A percentile compares a stretch with the other conserved stretches of the same genome.
Evolutionary conservation across 495 filamentous ascomycete species (phyloP).

Genomic region (Neurospora sp.): DNA sequence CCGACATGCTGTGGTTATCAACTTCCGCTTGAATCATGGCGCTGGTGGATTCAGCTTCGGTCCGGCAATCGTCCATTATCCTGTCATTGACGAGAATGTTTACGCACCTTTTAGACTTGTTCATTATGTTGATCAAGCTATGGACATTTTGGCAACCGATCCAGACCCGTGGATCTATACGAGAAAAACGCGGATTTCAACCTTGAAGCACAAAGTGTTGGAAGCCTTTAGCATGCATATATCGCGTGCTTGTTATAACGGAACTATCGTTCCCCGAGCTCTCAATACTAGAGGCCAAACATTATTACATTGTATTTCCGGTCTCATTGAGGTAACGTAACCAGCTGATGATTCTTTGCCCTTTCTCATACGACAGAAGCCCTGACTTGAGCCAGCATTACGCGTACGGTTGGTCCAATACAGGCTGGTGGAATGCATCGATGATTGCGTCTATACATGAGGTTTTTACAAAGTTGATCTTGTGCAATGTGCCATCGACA

Average conservation of each 20-base stretch:
- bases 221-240: background rate
- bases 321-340: background rate
- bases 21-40: background rate
- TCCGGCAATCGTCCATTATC: background rate
- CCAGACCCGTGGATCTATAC: accelerated
- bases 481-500: background rate
- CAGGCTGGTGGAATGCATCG: no score
- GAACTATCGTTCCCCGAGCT: background rate
- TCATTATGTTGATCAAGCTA: background rate
- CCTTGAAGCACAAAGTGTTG: background rate
- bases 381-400: background rate
- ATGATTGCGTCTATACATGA: background rate
- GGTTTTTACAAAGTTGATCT: background rate
- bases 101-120: background rate
- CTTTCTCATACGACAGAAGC: background rate
- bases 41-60: background rate
- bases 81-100: background rate
- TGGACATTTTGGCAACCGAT: background rate
- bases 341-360: background rate
- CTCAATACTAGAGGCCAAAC: background rate
- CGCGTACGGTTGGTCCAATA: background rate
- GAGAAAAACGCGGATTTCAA: background rate
- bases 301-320: background rate
- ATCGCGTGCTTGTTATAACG: background rate
- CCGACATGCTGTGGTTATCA: background rate